These are phyloP conservation scores for Exophiala viscosa DNA, from an alignment of 2,329 filamentous ascomycete genomes.

Conservation along the genomic window DNA sequence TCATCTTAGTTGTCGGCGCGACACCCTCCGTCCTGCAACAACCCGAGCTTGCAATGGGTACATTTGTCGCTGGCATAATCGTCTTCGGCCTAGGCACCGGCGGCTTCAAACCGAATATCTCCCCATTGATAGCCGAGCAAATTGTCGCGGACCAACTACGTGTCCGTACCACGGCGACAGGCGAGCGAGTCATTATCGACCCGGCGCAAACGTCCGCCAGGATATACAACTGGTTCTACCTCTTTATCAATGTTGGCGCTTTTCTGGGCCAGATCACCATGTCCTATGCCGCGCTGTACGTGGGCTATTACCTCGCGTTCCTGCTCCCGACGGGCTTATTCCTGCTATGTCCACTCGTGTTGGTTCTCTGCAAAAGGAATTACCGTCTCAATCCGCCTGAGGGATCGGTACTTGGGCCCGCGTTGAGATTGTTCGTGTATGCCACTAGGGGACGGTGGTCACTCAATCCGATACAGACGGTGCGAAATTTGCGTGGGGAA, in stretches of 20 bases:
- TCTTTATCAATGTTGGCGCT: slow-evolving; percentile 66
- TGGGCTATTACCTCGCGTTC: slow-evolving; percentile 71
- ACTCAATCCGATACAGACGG: slow-evolving; percentile 56
- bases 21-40: slow-evolving; percentile 24
- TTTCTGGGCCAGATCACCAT: slow-evolving; percentile 61
- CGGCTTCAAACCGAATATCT: slow-evolving; percentile 78
- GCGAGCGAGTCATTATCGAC: slow-evolving; percentile 68
- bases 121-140: slow-evolving; percentile 68
- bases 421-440: slow-evolving; percentile 57
- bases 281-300: slow-evolving; percentile 71
- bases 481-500: slow-evolving; percentile 53
- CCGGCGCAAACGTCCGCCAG: slow-evolving; percentile 65
- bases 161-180: slow-evolving; percentile 53
- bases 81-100: slow-evolving; percentile 51
- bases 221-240: slow-evolving; percentile 68
- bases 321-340: slow-evolving; percentile 65
- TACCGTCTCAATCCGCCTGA: slow-evolving; percentile 65
- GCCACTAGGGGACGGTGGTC: slow-evolving; percentile 63
- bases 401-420: slow-evolving; percentile 68
- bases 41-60: slow-evolving; percentile 29
- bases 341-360: slow-evolving; percentile 58
- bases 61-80: slow-evolving; percentile 33
- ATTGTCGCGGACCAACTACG: slow-evolving; percentile 58
- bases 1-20: slow-evolving; percentile 30
- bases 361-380: slow-evolving; percentile 57